phyloP scores from a whole-genome alignment of 345 rosid species.

The Rhizophora apiculata region DNA sequence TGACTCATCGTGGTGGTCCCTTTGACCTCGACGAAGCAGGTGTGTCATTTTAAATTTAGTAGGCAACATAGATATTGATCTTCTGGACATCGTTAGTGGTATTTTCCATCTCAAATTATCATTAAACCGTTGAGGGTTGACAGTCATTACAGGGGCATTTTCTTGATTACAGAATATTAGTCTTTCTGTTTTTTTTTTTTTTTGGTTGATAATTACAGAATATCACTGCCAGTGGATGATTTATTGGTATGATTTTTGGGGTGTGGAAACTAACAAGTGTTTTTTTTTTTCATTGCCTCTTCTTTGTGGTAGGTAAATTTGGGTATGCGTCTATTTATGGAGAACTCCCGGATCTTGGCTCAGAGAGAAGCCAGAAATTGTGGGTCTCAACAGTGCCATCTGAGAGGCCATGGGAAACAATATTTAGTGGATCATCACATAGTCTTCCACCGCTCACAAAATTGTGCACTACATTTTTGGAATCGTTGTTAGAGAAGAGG shows the following conservation, averaged over 20 bases:
- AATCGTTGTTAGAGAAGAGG: constrained; percentile 74
- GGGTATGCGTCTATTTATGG: constrained; percentile 83
- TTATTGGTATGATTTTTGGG: background rate
- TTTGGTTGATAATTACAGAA: background rate
- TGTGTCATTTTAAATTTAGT: constrained; percentile 7
- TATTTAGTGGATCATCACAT: constrained; percentile 78
- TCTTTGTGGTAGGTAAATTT: constrained; percentile 32
- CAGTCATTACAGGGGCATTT: too few relatives aligned
- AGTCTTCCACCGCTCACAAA: constrained; percentile 78
- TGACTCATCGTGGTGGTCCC: constrained; percentile 27
- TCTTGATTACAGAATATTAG: too few relatives aligned
- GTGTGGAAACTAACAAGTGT: background rate
- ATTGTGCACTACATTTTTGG: constrained; percentile 65
- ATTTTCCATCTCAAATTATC: background rate
- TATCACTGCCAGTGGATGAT: too few relatives aligned
- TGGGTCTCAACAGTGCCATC: constrained; percentile 44
- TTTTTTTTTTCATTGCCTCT: background rate
- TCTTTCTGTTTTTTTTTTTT: background rate
- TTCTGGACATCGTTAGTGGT: background rate
- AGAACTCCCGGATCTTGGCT: constrained; percentile 50
- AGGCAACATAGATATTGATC: background rate
- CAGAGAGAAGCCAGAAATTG: constrained; percentile 33
- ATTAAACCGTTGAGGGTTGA: background rate
- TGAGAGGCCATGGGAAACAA: constrained; percentile 80
- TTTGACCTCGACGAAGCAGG: constrained; percentile 41